These are phyloP conservation scores for Papiliotrema fonsecae DNA, from an alignment of 1,284 basidiomycete species.

Conservation along the genomic window DNA sequence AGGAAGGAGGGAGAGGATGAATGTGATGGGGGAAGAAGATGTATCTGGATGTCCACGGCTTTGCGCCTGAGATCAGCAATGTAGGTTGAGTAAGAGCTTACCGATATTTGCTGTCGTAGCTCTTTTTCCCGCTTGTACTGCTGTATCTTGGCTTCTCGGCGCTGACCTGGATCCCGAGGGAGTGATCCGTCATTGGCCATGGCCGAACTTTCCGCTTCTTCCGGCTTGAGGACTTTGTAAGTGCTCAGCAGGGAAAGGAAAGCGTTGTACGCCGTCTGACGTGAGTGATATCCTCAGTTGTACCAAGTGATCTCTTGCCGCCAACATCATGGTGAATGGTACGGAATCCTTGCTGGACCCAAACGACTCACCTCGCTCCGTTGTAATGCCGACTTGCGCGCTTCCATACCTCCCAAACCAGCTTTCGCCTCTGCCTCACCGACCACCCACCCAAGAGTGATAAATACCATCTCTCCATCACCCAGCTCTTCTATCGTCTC, in stretches of 20 bases:
- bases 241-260: constrained; percentile 60
- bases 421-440: constrained; percentile 68
- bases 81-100: constrained; percentile 37
- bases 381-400: constrained; percentile 58
- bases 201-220: constrained; percentile 43
- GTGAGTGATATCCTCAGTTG: background rate
- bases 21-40: constrained; percentile 33
- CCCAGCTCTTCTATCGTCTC: constrained; percentile 79
- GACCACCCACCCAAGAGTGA: constrained; percentile 67
- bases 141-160: constrained; percentile 78
- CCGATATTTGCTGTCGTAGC: constrained; percentile 64
- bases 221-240: constrained; percentile 64
- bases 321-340: background rate
- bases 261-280: constrained; percentile 56
- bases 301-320: background rate
- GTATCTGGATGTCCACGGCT: constrained; percentile 51
- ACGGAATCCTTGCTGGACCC: background rate
- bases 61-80: constrained; percentile 50
- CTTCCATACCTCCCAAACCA: constrained; percentile 57
- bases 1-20: constrained; percentile 32
- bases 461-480: constrained; percentile 72
- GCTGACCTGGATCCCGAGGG: constrained; percentile 60
- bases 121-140: constrained; percentile 83
- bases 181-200: constrained; percentile 41
- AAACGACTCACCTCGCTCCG: constrained; percentile 58